Evolutionary conservation across 257 asterid genomes (phyloP).

Genomic region (Solanum etuberosum): DNA sequence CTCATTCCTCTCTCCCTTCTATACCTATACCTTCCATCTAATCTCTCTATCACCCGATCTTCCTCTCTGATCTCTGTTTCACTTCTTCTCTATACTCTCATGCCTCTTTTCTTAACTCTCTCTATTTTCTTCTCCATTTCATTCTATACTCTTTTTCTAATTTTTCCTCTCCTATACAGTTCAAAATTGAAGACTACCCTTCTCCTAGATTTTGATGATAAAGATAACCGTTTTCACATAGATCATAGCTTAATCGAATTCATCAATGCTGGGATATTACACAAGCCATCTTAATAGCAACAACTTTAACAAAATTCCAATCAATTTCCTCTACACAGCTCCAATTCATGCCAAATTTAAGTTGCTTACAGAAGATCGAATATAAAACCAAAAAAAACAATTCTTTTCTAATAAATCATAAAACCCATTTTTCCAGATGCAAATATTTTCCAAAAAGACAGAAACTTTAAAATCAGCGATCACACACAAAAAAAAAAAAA

Average conservation of each 20-base stretch:
- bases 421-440: neutral
- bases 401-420: neutral
- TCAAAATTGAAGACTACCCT: neutral
- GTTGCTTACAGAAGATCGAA: neutral
- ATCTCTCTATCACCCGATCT: neutral
- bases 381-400: neutral
- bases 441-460: neutral
- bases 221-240: neutral
- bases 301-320: neutral
- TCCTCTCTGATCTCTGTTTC: neutral
- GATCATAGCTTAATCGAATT: neutral
- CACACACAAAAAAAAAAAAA: neutral
- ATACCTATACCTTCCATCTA: neutral
- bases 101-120: neutral
- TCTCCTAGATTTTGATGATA: neutral
- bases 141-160: neutral
- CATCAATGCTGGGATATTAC: neutral
- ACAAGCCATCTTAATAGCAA: neutral
- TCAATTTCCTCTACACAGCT: neutral
- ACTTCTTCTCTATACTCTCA: neutral
- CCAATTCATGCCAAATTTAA: neutral
- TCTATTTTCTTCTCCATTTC: neutral
- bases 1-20: neutral
- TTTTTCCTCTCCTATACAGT: neutral
- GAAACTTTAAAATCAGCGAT: neutral